Evolutionary conservation across 2,329 filamentous ascomycete genomes (phyloP).

Genomic region (Geoglossum cookeanum): DNA sequence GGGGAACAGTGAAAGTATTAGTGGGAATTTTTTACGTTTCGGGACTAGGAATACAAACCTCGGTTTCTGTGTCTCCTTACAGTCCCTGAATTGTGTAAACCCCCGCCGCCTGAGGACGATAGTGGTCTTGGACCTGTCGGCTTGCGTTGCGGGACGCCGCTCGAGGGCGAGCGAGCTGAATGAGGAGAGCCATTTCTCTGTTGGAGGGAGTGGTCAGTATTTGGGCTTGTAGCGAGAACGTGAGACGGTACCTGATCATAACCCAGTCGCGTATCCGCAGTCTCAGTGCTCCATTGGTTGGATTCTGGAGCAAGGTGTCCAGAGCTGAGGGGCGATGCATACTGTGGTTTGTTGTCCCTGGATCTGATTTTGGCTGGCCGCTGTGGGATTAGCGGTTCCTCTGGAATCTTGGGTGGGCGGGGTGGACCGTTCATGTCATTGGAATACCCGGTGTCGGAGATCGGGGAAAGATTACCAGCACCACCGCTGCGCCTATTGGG

Average conservation of each 20-base stretch:
- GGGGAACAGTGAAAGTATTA: neutral
- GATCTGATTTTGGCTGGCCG: constrained; percentile 21
- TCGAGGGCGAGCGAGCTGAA: neutral
- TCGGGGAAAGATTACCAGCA: constrained; percentile 24
- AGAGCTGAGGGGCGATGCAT: constrained; percentile 15
- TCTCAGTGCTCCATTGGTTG: constrained; percentile 11
- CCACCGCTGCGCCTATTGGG: constrained; percentile 13
- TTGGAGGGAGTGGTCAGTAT: constrained; percentile 7
- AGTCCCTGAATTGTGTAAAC: neutral
- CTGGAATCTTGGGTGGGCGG: constrained; percentile 33
- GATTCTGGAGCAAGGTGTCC: constrained; percentile 9
- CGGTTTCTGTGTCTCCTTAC: constrained; percentile 1
- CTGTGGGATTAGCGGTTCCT: constrained; percentile 38
- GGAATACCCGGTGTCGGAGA: constrained; percentile 28
- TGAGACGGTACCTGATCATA: neutral
- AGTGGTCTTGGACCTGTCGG: constrained; percentile 29
- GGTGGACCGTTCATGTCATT: constrained; percentile 24
- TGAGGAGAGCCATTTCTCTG: constrained; percentile 5
- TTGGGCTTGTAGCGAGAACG: neutral
- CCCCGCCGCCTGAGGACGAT: constrained; percentile 6
- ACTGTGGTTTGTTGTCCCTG: constrained; percentile 15
- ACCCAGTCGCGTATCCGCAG: neutral
- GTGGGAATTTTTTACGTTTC: neutral
- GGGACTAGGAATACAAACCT: neutral
- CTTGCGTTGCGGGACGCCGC: constrained; percentile 21